Conservation (phyloP, 768 basidiomycete species). For the Naganishia friedmannii region DNA sequence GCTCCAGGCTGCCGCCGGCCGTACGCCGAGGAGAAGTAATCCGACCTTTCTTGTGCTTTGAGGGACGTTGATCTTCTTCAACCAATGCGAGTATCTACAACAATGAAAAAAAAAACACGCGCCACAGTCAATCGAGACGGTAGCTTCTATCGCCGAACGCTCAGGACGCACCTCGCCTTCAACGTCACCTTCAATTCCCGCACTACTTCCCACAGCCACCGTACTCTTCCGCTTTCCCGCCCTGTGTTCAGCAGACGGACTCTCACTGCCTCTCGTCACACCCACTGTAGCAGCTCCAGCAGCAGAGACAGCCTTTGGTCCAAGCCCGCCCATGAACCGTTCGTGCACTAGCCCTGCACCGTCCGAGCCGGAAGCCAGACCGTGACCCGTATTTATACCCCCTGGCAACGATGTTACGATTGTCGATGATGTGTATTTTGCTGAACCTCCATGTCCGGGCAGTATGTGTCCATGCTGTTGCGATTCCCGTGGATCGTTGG, state of each 20-base stretch:
- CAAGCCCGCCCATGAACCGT: not conserved
- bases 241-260: slow-evolving; percentile 5
- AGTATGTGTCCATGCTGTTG: too few relatives aligned
- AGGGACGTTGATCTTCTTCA: slow-evolving; percentile 11
- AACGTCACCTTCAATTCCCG: not conserved
- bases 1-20: not conserved
- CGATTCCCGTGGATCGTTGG: too few relatives aligned
- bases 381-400: too few relatives aligned
- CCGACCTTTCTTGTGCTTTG: slow-evolving; percentile 11
- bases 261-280: not conserved
- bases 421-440: too few relatives aligned
- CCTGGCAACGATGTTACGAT: not conserved
- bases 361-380: too few relatives aligned
- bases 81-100: slow-evolving; percentile 9
- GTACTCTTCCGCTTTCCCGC: slow-evolving; percentile 17
- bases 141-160: too few relatives aligned
- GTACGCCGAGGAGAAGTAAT: not conserved
- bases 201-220: not conserved
- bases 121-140: too few relatives aligned
- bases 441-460: too few relatives aligned
- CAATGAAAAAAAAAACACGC: not conserved
- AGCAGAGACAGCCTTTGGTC: not conserved
- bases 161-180: slow-evolving; percentile 12
- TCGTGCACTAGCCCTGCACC: not conserved
- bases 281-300: not conserved